Evolutionary conservation across 2,329 filamentous ascomycete genomes (phyloP), one percentile per base, ranked within the genome.

Genomic region (Emmonsiellopsis sp.): DNA sequence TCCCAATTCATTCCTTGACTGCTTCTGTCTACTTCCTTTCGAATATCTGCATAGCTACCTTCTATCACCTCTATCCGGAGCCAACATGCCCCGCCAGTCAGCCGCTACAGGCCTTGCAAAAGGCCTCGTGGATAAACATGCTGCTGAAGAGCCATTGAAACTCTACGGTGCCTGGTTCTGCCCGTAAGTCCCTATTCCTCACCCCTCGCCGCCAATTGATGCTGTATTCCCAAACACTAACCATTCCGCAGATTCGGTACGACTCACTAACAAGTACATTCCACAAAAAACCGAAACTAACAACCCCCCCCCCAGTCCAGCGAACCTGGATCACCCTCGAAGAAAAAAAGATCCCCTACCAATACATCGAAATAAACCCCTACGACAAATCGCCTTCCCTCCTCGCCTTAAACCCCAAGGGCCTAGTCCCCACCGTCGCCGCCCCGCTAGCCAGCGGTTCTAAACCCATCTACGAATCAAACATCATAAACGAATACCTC

Each of bases 101-200:
- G 66, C 70, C 54, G 74, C 74, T 47, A 74, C 71, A 5, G 74
- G 75, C 9, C 61, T 63, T 3, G 75, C 74, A 33, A 72, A 72
- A 55, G 52, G 53, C 2, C 58, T 70, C 42, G 69, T 69, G 9
- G 63, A 65, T 17, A 57, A 59, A 39, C 69, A 71, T 50, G 56
- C 56, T 37, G 56, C 59, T 31, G 65, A 71, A 45, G 62, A 69
- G 52, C 68, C 67, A 3, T 56, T 72, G 54, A 86, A 85, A 65
- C 74, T 89, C 10, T 89, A 88, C 68, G 81, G 81, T 11, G 83
- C 82, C 58, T 90, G 85, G 85, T 89, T 88, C 74, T 92, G 78
- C 62, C 78, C 79, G 63, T 71, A 61, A 42, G 66, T 65, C 32
- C 13, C 14, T 55, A 11, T 43, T 44, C 32, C 52, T 43, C 13